Evolutionary conservation across 2,329 filamentous ascomycete genomes (phyloP), one percentile per base, ranked within the genome.

Genomic region (Aspergillus awamori): DNA sequence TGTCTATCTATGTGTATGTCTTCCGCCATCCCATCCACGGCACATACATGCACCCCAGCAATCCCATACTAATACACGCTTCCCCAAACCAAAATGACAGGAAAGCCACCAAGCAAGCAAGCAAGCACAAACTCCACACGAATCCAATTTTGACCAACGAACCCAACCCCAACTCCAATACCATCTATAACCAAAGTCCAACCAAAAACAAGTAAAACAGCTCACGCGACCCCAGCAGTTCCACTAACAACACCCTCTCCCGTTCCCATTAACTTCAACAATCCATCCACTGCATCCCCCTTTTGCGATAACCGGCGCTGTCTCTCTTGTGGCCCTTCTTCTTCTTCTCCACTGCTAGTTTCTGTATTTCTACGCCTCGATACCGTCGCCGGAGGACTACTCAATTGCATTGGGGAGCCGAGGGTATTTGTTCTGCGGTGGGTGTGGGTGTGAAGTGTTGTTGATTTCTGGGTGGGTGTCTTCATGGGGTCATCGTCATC

Each of bases 231-330:
- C 33, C 33, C 33, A 6, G 33, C 33, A 36, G 33, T 33, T 1
- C 10, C 30, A 33, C 4, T 33, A 13, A 10, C 30, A 13, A 33
- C 33, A 13, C 33, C 1, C 33, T 70, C 70, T 8, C 70, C 66
- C 24, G 75, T 78, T 22, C 70, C 73, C 76, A 78, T 78, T 11
- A 78, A 67, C 60, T 77, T 77, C 36, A 79, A 63, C 30, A 79
- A 59, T 24, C 76, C 76, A 59, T 79, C 75, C 5, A 77, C 71
- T 1, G 76, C 76, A 43, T 76, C 75, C 15, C 75, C 76, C 39
- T 70, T 63, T 53, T 77, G 73, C 8, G 71, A 69, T 28, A 69
- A 49, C 33, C 45, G 47, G 15, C 48, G 33, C 3, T 39, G 45
- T 38, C 20, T 48, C 4, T 57, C 43, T 6, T 38, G 51, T 20